Evolutionary conservation across 768 basidiomycete genomes (phyloP), one percentile per base, ranked within the genome.

Genomic region (Sarcodon sp.): DNA sequence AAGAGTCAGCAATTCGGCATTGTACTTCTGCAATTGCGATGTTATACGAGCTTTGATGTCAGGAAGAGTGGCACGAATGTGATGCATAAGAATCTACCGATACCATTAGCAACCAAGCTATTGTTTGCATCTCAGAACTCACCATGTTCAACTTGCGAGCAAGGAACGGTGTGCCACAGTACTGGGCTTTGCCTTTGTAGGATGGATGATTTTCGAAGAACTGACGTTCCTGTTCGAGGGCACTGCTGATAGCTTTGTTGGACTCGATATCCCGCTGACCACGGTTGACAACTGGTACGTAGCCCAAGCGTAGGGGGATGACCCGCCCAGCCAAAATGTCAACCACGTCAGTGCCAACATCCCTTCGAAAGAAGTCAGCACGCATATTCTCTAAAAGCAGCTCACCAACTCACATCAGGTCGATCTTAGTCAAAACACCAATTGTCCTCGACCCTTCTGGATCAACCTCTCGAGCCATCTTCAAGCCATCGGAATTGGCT

Each of bases 241-340:
- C 96, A 46, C 72, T 70, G 45, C 69, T 68, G 62, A 99, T 99
- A 13, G 87, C 66, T 64, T 94, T 96, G 55, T 79, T 79, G 10
- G 72, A 68, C 54, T 99, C 96, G 54, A 99, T 99, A 64, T 99
- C 96, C 44, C 92, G 81, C 62, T 98, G 96, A 35, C 94, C 93
- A 62, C 96, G 81, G 65, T 99, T 99, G 59, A 99, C 96, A 7
- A 99, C 96, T 8, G 96, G 96, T 3, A 98, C 96, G 61, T 98
- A 99, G 46, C 96, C 96, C 37, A 99, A 68, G 50, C 96, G 83
- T 35, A 99, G 75, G 44, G 94, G 96, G 59, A 98, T 97, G 55
- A 99, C 80, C 45, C 96, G 81, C 7, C 96, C 94, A 4, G 96
- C 96, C 44, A 99, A 79, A 62, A 99, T 98, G 64, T 99, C 96